A percentile compares a stretch with the other conserved stretches of the same genome.
phyloP scores from a whole-genome alignment of 176 grass and related monocot species.

The Oryza longistaminata region DNA sequence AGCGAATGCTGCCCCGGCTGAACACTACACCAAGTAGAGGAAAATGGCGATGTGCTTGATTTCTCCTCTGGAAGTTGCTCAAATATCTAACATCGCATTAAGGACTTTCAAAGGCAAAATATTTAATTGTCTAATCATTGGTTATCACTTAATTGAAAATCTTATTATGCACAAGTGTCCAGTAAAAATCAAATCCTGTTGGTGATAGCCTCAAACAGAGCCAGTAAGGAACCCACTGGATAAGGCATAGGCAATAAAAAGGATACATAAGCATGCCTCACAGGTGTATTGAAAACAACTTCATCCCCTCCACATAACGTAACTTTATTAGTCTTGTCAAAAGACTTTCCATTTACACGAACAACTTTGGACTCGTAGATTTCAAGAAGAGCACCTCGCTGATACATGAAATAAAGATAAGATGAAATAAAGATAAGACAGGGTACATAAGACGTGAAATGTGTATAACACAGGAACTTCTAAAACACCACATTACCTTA shows the following conservation, averaged over 20 bases:
- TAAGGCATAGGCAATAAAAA: conserved; percentile 41
- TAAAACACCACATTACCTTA: conserved; percentile 59
- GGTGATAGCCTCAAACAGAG: conserved; percentile 24
- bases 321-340: conserved; percentile 77
- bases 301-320: conserved; percentile 86
- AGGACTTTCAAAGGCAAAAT: conserved; percentile 46
- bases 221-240: background rate
- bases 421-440: conserved; percentile 2
- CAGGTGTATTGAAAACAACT: conserved; percentile 74
- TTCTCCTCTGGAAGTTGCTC: conserved; percentile 78
- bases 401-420: background rate
- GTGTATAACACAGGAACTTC: background rate
- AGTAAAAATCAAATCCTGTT: conserved; percentile 23
- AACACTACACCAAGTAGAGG: conserved; percentile 45
- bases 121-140: conserved; percentile 18
- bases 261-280: conserved; percentile 92
- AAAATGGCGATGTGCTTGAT: conserved; percentile 48
- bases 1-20: conserved; percentile 41
- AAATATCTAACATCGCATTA: conserved; percentile 85
- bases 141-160: background rate
- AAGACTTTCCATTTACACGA: conserved; percentile 81
- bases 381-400: conserved; percentile 80
- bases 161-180: background rate
- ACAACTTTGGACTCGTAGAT: conserved; percentile 69
- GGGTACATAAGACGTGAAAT: background rate